Evolutionary conservation across 139 green algal genomes (phyloP).

Genomic region (Coelastrella sp.): DNA sequence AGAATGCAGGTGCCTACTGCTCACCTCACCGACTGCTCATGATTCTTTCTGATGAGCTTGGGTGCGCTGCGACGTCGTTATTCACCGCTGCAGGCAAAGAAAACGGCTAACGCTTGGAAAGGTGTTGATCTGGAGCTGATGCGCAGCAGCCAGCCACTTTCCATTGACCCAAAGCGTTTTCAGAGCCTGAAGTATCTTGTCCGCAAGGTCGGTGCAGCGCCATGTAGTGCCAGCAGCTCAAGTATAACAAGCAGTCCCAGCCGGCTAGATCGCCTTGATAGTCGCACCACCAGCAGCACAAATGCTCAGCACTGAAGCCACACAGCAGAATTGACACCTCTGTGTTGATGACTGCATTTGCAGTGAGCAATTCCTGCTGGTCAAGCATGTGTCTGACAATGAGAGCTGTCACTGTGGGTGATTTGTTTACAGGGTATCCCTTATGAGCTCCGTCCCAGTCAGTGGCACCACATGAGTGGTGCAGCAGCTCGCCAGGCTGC

Average conservation of each 20-base stretch:
- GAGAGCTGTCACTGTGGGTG: no score
- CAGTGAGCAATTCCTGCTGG: no score
- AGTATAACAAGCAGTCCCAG: no score
- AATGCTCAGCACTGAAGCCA: no score
- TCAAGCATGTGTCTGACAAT: no score
- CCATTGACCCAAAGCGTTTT: background rate
- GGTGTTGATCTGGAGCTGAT: constrained; percentile 20
- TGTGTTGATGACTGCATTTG: no score
- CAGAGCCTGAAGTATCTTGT: constrained; percentile 15
- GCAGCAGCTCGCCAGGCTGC: constrained; percentile 26
- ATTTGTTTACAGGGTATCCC: constrained; percentile 24
- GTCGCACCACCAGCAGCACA: no score
- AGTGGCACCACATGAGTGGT: constrained; percentile 27
- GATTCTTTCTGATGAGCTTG: background rate
- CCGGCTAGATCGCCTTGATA: no score
- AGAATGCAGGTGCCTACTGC: background rate
- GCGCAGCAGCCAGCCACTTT: background rate
- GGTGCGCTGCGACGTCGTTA: background rate
- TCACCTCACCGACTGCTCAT: background rate
- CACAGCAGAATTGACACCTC: no score
- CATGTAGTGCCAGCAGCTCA: no score
- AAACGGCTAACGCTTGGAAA: constrained; percentile 43
- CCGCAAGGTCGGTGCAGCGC: background rate
- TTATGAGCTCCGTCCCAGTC: constrained; percentile 1
- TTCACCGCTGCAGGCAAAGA: constrained; percentile 36